phyloP scores from a whole-genome alignment of 495 filamentous ascomycete genomes.

The Penicillium robsamsonii region DNA sequence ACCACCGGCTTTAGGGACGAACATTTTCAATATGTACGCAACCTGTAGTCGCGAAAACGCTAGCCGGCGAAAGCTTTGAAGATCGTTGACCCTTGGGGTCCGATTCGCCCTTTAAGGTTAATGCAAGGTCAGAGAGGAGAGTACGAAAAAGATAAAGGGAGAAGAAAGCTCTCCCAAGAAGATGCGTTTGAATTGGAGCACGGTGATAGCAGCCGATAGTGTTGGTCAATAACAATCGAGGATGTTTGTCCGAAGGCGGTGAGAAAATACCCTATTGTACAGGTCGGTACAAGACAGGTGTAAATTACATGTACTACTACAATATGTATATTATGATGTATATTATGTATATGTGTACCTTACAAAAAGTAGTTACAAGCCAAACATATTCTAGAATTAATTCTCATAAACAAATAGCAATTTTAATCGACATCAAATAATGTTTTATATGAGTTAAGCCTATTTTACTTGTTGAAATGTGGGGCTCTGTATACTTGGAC shows the following conservation, averaged over 20 bases:
- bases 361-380: background rate
- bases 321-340: background rate
- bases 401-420: background rate
- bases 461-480: background rate
- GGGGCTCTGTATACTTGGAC: background rate
- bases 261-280: conserved; percentile 2
- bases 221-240: conserved; percentile 15
- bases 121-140: background rate
- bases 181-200: background rate
- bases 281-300: background rate
- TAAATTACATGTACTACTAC: background rate
- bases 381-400: background rate
- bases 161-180: background rate
- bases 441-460: background rate
- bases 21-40: conserved; percentile 49
- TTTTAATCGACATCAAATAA: background rate
- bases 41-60: conserved; percentile 7
- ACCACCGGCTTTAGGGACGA: conserved; percentile 54
- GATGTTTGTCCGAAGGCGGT: conserved; percentile 23
- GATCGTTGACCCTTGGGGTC: conserved; percentile 2
- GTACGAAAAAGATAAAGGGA: background rate
- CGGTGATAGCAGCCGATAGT: conserved; percentile 5
- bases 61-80: conserved; percentile 9
- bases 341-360: background rate
- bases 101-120: background rate